A percentile compares a stretch with the other conserved stretches of the same genome.
phyloP scores from a whole-genome alignment of 2,329 filamentous ascomycete genomes.

The Hymenoscyphus repandus region DNA sequence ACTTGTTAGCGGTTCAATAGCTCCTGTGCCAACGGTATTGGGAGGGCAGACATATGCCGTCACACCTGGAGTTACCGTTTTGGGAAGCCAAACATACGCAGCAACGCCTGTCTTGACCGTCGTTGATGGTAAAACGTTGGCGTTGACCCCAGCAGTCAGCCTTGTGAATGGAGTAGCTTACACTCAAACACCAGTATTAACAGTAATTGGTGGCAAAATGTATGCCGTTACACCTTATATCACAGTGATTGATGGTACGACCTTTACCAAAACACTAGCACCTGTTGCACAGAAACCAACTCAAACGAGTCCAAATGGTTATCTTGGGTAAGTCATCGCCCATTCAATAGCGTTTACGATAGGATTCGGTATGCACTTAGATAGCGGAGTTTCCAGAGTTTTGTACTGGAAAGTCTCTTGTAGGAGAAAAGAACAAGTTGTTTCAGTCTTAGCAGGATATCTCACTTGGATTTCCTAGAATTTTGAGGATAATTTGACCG shows the following conservation, averaged over 20 bases:
- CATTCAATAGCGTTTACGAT: no score
- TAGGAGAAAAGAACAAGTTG: no score
- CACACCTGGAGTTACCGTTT: neutral
- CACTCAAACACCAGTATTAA: conserved; percentile 6
- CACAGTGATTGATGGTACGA: conserved; percentile 9
- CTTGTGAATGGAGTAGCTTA: conserved; percentile 7
- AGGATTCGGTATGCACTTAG: no score
- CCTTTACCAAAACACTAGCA: conserved; percentile 1
- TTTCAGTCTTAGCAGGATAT: no score
- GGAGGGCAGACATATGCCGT: conserved; percentile 3
- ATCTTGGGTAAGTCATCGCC: neutral
- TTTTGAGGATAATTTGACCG: no score
- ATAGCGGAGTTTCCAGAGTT: no score
- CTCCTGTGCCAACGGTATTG: neutral
- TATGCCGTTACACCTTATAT: conserved; percentile 9
- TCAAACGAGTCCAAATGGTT: neutral
- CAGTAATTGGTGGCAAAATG: conserved; percentile 4
- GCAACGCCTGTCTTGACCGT: conserved; percentile 1
- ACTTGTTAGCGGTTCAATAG: conserved; percentile 3
- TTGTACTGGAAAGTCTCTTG: no score
- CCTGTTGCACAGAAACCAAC: neutral
- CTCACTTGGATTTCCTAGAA: no score
- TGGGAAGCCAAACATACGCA: conserved; percentile 3
- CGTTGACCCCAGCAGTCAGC: conserved; percentile 4
- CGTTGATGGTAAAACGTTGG: conserved; percentile 4